Evolutionary conservation across 331 rosid species (phyloP).

Genomic region (Cucumis variabilis): DNA sequence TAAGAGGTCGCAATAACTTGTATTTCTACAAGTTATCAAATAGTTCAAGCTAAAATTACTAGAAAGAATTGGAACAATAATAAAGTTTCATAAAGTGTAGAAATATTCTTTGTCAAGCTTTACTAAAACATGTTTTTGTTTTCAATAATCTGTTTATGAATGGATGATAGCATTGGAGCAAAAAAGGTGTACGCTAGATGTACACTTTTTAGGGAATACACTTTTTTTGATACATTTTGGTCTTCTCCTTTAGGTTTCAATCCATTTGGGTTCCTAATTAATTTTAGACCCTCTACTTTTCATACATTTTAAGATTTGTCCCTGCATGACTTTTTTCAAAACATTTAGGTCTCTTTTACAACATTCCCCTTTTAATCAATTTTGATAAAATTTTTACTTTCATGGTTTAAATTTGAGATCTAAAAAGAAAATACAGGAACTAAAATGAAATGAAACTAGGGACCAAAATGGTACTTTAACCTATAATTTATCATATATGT

Average conservation of each 20-base stretch:
- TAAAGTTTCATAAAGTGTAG: conserved; percentile 7
- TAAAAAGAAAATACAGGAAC: neutral
- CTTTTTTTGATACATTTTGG: no score
- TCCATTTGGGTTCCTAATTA: neutral
- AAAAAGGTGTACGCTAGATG: conserved; percentile 87
- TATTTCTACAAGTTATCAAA: no score
- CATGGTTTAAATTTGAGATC: neutral
- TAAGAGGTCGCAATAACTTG: no score
- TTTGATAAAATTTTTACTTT: no score
- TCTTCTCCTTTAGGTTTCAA: neutral
- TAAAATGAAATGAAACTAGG: neutral
- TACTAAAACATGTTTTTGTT: neutral
- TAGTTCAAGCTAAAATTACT: conserved; percentile 67
- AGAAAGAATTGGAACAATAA: neutral
- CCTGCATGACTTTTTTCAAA: neutral
- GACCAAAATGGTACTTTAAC: neutral
- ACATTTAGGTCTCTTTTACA: neutral
- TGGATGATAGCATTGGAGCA: conserved; percentile 90
- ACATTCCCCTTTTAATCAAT: no score
- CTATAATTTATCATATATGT: neutral
- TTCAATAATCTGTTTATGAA: conserved; percentile 19
- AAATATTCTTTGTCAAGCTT: conserved; percentile 49
- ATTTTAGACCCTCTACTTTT: neutral
- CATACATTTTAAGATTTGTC: neutral
- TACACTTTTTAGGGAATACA: conserved; percentile 77